phyloP scores from a whole-genome alignment of 164 flowering plant genomes.

The Vitis rupestris region DNA sequence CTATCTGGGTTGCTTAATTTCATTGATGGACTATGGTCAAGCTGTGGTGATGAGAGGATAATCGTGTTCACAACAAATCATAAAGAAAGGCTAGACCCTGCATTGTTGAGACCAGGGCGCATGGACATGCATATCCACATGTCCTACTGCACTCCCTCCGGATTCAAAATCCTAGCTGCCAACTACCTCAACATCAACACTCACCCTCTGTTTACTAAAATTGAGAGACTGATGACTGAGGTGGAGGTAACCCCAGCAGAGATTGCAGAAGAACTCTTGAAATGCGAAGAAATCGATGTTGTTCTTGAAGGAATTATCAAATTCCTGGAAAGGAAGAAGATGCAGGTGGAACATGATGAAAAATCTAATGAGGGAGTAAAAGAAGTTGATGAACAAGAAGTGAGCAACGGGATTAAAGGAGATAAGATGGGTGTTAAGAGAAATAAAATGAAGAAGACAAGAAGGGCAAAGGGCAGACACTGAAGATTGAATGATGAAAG shows the following conservation, averaged over 20 bases:
- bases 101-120: slow-evolving; percentile 26
- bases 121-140: slow-evolving; percentile 31
- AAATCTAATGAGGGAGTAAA: background rate
- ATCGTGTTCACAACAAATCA: slow-evolving; percentile 28
- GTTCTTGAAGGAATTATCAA: slow-evolving; percentile 12
- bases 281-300: slow-evolving; percentile 7
- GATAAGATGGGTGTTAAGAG: too few relatives aligned
- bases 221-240: slow-evolving; percentile 9
- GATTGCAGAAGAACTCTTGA: slow-evolving; percentile 31
- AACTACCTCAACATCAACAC: slow-evolving; percentile 14
- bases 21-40: slow-evolving; percentile 31
- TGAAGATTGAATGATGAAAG: too few relatives aligned
- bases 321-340: background rate
- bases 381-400: background rate
- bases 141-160: slow-evolving; percentile 21
- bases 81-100: slow-evolving; percentile 27
- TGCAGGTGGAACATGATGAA: too few relatives aligned
- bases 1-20: slow-evolving; percentile 25
- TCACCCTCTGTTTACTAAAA: slow-evolving; percentile 2
- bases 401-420: too few relatives aligned
- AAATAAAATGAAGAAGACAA: too few relatives aligned
- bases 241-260: slow-evolving; percentile 26
- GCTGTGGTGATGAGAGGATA: slow-evolving; percentile 31
- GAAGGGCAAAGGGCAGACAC: too few relatives aligned
- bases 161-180: slow-evolving; percentile 20